Percentiles rank a stretch among this genome's conserved stretches.
phyloP scores from a whole-genome alignment of 2,329 filamentous ascomycete species.

The Phoma sp. region DNA sequence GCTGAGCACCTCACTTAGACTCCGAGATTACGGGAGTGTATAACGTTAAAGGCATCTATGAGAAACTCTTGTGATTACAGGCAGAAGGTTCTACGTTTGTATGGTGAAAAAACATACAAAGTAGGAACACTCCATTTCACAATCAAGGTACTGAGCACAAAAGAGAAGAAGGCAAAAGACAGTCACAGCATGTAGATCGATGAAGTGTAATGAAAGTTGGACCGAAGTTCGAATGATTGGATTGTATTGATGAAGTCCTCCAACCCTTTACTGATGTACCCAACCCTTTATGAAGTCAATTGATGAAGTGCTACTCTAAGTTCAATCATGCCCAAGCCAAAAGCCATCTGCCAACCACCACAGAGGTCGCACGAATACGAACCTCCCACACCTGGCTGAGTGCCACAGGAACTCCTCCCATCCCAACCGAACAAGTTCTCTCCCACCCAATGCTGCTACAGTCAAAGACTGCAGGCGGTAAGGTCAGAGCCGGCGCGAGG shows the following conservation, averaged over 20 bases:
- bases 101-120: background rate
- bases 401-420: slow-evolving; percentile 7
- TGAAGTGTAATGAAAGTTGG: background rate
- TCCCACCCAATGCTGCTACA: slow-evolving; percentile 14
- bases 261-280: background rate
- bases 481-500: slow-evolving; percentile 9
- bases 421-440: slow-evolving; percentile 1
- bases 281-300: background rate
- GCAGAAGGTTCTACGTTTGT: no score
- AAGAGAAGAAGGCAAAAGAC: background rate
- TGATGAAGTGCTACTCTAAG: background rate
- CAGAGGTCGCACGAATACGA: background rate
- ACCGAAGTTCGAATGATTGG: background rate
- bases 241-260: background rate
- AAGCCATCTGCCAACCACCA: background rate
- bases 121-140: no score
- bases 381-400: slow-evolving; percentile 7
- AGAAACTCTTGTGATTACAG: no score
- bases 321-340: background rate
- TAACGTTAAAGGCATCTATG: no score
- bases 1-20: no score
- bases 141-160: background rate
- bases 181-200: background rate
- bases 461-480: slow-evolving; percentile 11
- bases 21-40: no score